These are phyloP conservation scores for Pigoraptor vietnamica DNA, from an alignment of 78 protist species.

Conservation along the genomic window DNA sequence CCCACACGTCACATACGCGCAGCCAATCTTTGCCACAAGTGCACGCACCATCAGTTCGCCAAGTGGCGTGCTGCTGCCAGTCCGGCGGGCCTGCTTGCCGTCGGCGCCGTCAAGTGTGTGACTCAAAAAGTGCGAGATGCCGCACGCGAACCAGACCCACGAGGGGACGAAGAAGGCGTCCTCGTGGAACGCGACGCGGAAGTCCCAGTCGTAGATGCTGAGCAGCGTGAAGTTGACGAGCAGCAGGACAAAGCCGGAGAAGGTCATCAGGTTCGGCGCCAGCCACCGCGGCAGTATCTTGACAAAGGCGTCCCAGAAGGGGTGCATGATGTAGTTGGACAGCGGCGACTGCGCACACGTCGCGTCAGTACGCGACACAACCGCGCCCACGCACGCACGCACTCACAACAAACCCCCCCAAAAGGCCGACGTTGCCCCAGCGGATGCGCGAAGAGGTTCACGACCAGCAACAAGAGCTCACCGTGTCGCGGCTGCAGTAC, in stretches of 20 bases:
- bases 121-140: constrained; percentile 5
- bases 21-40: too few species aligned
- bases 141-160: neutral
- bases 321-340: neutral
- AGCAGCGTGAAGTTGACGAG: neutral
- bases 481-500: neutral
- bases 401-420: neutral
- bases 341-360: neutral
- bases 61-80: constrained; percentile 33
- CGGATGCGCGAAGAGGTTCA: neutral
- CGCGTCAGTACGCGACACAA: neutral
- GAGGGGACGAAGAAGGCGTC: neutral
- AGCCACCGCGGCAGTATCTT: neutral
- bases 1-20: too few species aligned
- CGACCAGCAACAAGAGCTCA: neutral
- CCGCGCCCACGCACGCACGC: neutral
- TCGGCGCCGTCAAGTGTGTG: constrained; percentile 50
- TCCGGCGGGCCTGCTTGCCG: constrained; percentile 63
- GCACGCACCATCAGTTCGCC: constrained; percentile 49
- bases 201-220: neutral
- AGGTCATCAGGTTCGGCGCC: neutral
- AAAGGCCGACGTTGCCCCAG: neutral
- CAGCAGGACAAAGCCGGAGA: neutral
- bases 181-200: neutral
- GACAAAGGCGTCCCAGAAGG: neutral